phyloP scores from a whole-genome alignment of 306 rosid species.

The Castanea mollissima region DNA sequence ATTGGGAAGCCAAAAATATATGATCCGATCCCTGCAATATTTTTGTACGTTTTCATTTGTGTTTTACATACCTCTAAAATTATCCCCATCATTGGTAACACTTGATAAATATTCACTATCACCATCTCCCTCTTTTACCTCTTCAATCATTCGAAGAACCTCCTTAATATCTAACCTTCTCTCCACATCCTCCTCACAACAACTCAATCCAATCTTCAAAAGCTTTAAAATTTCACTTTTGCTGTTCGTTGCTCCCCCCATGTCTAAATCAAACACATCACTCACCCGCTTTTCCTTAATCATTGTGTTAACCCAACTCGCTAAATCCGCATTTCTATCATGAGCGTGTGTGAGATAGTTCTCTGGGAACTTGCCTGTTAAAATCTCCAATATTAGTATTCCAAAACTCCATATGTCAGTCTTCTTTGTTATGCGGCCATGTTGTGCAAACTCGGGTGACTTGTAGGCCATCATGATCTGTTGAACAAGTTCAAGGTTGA shows the following conservation, averaged over 20 bases:
- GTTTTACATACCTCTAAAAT: conserved; percentile 33
- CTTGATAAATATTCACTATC: conserved; percentile 34
- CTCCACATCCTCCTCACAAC: conserved; percentile 90
- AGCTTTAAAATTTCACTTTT: conserved; percentile 74
- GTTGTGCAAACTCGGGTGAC: conserved; percentile 78
- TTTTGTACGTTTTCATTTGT: neutral
- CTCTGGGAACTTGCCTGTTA: conserved; percentile 84
- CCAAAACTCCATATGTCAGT: conserved; percentile 90
- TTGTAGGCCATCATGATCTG: conserved; percentile 84
- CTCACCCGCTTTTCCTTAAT: conserved; percentile 64
- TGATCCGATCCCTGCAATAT: neutral
- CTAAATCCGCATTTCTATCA: conserved; percentile 52
- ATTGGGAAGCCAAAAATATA: neutral
- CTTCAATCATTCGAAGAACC: conserved; percentile 56
- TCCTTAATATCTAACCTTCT: conserved; percentile 68
- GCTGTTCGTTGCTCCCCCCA: conserved; percentile 46
- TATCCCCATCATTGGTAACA: conserved; percentile 33
- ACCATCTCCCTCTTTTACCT: conserved; percentile 40
- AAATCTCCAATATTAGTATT: conserved; percentile 70
- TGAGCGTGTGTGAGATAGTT: conserved; percentile 61
- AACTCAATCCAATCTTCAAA: conserved; percentile 76
- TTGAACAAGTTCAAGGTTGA: conserved; percentile 65
- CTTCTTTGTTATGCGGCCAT: conserved; percentile 73
- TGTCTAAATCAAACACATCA: conserved; percentile 69
- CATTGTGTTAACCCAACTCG: conserved; percentile 76